Evolutionary conservation across 1,284 basidiomycete genomes (phyloP), one percentile per base, ranked within the genome.

Genomic region (Melanopsichium pennsylvanicum): DNA sequence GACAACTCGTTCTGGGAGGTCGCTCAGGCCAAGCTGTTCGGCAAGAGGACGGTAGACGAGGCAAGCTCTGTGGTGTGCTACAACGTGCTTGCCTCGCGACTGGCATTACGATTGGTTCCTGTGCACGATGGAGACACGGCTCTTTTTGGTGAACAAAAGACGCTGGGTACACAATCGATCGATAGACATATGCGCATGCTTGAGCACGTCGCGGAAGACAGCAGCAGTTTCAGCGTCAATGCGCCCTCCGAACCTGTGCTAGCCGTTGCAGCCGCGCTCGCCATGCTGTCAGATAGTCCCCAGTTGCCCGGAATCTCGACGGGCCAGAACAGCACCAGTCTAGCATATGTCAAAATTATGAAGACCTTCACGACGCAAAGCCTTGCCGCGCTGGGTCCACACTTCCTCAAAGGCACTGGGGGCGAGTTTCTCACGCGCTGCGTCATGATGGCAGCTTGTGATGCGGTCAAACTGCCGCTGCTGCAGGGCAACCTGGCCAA

Each of bases 161-260:
- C 7, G 16, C 39, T 41, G 8, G 39, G 26, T 3, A 31, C 26
- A 5, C 16, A 4, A 2, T 29, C 39, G 13, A 19, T 41, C 27
- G 27, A 41, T 21, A 15, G 27, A 19, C 39, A 41, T 13, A 51
- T 51, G 49, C 32, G 49, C 16, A 32, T 51, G 8, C 15, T 47
- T 13, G 7, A 13, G 10, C n/a, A 25, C 3, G 27, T 47, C 4
- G 23, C 12, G 1, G 31, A 35, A 16, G 16, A n/a, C n/a, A n/a
- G 19, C 3, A n/a, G 3, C 11, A 16, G 26, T 8, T 9, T 43
- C 16, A 5, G 11, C 16, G 25, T 42, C 16, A 3, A 8, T 8
- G 16, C 46, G 7, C 38, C 39, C 12, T 51, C 48, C 3, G 48
- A 51, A 16, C 48, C 48, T 2, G 26, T 36, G n/a, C 31, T 51